A percentile compares a stretch with the other conserved stretches of the same genome.
phyloP scores from a whole-genome alignment of 805 yeast species.

The Teunomyces gatunensis region DNA sequence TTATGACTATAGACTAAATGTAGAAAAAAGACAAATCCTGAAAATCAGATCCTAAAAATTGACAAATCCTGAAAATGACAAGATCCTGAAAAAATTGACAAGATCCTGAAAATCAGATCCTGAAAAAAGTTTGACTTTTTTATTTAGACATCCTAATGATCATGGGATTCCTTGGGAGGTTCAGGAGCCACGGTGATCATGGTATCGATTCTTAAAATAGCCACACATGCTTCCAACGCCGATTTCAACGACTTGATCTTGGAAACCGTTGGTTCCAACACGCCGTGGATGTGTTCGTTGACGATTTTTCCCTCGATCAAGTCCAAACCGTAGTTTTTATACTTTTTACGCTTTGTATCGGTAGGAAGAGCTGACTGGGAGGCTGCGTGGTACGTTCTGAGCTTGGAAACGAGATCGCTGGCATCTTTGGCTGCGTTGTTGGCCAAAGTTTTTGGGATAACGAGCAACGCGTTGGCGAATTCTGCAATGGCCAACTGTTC shows the following conservation, averaged over 20 bases:
- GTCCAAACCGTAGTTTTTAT: constrained; percentile 91
- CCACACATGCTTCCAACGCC: constrained; percentile 97
- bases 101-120: background rate
- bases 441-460: constrained; percentile 95
- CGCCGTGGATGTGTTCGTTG: constrained; percentile 81
- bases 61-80: too few relatives aligned
- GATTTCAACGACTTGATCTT: constrained; percentile 91
- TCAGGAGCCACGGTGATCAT: constrained; percentile 98
- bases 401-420: constrained; percentile 88
- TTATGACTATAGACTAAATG: background rate
- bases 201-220: constrained; percentile 95
- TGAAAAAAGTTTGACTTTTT: too few relatives aligned
- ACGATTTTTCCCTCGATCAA: constrained; percentile 87
- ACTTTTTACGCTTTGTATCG: constrained; percentile 81
- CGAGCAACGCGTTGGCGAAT: constrained; percentile 84
- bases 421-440: constrained; percentile 98
- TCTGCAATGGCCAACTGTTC: constrained; percentile 98
- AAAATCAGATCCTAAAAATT: background rate
- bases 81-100: too few relatives aligned
- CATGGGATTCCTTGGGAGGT: constrained; percentile 88
- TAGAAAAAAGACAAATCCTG: background rate
- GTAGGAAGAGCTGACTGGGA: constrained; percentile 81
- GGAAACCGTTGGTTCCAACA: constrained; percentile 91
- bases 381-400: constrained; percentile 95
- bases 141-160: constrained; percentile 43